phyloP scores from a whole-genome alignment of 108 stramenopile genomes.

The Pseudonitzschia multiseries region DNA sequence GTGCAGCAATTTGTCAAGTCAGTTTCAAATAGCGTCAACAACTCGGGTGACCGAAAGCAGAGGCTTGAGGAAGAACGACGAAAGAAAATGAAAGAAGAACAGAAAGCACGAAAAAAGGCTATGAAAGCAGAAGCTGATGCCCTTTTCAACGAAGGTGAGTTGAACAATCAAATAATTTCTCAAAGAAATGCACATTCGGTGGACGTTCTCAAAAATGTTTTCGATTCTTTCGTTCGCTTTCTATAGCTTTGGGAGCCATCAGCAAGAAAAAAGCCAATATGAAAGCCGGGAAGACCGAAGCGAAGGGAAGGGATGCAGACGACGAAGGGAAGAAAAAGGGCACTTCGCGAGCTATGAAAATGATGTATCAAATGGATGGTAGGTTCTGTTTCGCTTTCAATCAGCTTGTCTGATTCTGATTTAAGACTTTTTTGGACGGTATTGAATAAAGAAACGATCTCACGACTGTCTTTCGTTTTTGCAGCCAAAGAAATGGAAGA shows the following conservation, averaged over 20 bases:
- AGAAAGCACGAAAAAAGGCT: constrained; percentile 74
- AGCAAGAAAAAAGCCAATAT: constrained; percentile 61
- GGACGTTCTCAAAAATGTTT: neutral
- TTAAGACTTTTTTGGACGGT: neutral
- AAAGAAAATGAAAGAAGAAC: constrained; percentile 58
- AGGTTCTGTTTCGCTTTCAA: neutral
- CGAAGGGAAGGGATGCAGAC: constrained; percentile 76
- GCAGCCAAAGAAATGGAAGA: constrained; percentile 85
- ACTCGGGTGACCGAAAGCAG: constrained; percentile 63
- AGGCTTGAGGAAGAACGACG: constrained; percentile 63
- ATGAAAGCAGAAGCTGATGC: constrained; percentile 83
- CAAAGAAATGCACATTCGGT: neutral
- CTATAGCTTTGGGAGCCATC: constrained; percentile 73
- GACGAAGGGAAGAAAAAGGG: constrained; percentile 63
- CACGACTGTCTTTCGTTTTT: neutral
- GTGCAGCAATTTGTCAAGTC: constrained; percentile 63
- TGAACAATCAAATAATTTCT: neutral
- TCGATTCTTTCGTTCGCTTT: neutral
- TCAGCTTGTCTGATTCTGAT: neutral
- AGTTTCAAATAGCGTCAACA: constrained; percentile 59
- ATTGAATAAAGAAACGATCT: neutral
- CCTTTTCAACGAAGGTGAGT: constrained; percentile 45
- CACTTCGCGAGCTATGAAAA: constrained; percentile 74
- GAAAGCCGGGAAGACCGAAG: constrained; percentile 70
- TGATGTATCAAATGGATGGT: constrained; percentile 75